Evolutionary conservation across 176 grass and related monocot genomes (phyloP).

Genomic region (maize (Zea mays)): Zm-B73-REFERENCE-NAM-5.0 NC_050104.1:161636001-161636500

Average conservation of each 20-base stretch:
- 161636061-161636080: too few species aligned
- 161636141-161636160: neutral
- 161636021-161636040: too few species aligned
- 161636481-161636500: neutral
- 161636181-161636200: neutral
- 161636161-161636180: neutral
- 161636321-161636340: too few species aligned
- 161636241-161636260: neutral
- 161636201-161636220: neutral
- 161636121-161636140: neutral
- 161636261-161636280: too few species aligned
- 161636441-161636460: neutral
- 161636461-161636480: slow-evolving; percentile 10
- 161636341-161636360: neutral
- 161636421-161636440: neutral
- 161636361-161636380: too few species aligned
- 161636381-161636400: too few species aligned
- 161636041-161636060: too few species aligned
- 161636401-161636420: too few species aligned
- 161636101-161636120: neutral
- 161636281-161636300: too few species aligned
- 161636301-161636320: too few species aligned
- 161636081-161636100: too few species aligned
- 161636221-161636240: neutral
- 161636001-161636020: too few species aligned